Percentiles rank a stretch among this genome's conserved stretches.
Evolutionary conservation across 2,329 filamentous ascomycete species (phyloP).

Genomic region (Calonectria hongkongensis): DNA sequence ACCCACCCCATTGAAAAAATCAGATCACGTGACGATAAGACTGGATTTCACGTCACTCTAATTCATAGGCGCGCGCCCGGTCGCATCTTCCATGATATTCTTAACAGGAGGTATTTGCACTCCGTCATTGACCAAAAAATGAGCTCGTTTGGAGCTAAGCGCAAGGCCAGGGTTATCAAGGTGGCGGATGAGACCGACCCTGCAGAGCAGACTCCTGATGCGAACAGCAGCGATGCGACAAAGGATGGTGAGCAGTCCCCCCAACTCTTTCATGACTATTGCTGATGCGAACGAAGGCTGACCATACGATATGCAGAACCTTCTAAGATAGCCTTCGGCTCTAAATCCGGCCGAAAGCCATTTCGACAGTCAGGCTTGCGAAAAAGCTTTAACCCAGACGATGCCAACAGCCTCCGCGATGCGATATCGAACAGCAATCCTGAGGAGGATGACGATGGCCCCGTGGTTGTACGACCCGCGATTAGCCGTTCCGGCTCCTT

Average conservation of each 20-base stretch:
- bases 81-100: constrained; percentile 40
- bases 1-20: constrained; percentile 52
- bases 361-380: constrained; percentile 76
- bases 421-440: constrained; percentile 57
- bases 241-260: constrained; percentile 62
- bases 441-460: constrained; percentile 67
- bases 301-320: constrained; percentile 56
- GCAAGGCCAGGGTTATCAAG: constrained; percentile 86
- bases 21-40: constrained; percentile 71
- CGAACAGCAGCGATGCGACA: constrained; percentile 52
- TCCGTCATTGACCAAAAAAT: constrained; percentile 59
- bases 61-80: constrained; percentile 30
- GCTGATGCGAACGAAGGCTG: constrained; percentile 62
- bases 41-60: constrained; percentile 56
- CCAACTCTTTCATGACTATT: constrained; percentile 49
- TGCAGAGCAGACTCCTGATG: constrained; percentile 39
- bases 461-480: constrained; percentile 70
- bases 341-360: constrained; percentile 70
- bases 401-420: constrained; percentile 57
- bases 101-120: background rate
- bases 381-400: constrained; percentile 71
- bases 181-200: constrained; percentile 79
- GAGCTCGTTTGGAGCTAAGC: constrained; percentile 74
- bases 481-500: constrained; percentile 68
- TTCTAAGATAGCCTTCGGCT: constrained; percentile 61